Base-by-base conservation (phyloP, 148 eudicot species). In the Tetragonia tetragonoides region DNA sequence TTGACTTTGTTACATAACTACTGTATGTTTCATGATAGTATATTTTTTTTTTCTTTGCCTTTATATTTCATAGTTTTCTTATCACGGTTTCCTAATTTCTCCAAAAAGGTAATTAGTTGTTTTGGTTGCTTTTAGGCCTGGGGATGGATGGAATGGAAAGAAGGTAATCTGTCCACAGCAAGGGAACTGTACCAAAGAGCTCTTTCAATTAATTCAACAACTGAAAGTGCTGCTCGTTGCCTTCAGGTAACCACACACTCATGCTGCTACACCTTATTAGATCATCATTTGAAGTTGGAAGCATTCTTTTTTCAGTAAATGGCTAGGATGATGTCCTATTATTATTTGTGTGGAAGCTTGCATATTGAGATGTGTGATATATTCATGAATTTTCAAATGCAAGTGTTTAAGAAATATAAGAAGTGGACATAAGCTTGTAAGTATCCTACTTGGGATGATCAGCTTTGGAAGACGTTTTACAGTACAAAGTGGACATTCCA, bases 141-240 rank as follows among this genome's bases (percentile, higher is more conserved):
- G 99, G 99, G 99, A 59, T 95, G 99, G 99, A 95, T 95, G 99
- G 99, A 95, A 66, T 95, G 97, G 99, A 95, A 93, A 68, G 99
- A 95, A 90, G 99, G 97, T 47, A 91, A 93, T 83, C 75, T 90
- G 74, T 72, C 85, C 38, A 91, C 85, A 6, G 97, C 99, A 21
- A 86, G 97, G 81, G 93, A 93, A 74, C 74, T 91, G 38, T 95
- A 95, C 84, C 94, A 86, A 79, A 90, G 75, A 68, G 97, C 94
- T 64, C 81, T 95, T 64, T 85, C 94, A 41, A 89, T 93, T 60
- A 72, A 91, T 81, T 83, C 92, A 70, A 87, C 87, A 11, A 90
- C 73, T 34, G 97, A 93, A 82, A 95, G 97, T 74, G 99, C 99
- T 83, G 94, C 99, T 21, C 97, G 97, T 59, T 95, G 99, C 83